Percentiles rank a stretch among this genome's conserved stretches.
Conservation (phyloP, 2,329 filamentous ascomycete genomes). For the Chrysoporthe puriensis region DNA sequence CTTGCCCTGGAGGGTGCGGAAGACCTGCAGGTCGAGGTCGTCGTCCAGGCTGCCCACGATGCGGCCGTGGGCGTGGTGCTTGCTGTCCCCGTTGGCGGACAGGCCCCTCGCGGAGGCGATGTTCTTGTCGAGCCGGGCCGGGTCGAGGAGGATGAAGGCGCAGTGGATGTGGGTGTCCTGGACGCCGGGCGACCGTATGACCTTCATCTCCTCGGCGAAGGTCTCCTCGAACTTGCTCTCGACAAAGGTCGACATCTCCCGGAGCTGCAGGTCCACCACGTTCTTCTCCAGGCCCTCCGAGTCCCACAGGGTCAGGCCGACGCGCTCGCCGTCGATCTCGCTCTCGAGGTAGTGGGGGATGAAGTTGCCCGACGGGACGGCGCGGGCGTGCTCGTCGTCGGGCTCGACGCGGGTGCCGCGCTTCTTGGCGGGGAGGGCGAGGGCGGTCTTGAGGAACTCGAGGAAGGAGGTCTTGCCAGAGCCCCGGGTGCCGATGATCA, state of each 20-base stretch:
- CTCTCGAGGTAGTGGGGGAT: slow-evolving; percentile 90
- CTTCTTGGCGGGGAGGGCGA: slow-evolving; percentile 83
- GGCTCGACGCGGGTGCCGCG: slow-evolving; percentile 60
- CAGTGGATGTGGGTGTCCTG: slow-evolving; percentile 98
- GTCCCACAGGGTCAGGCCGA: slow-evolving; percentile 95
- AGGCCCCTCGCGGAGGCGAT: slow-evolving; percentile 67
- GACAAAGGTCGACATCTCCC: slow-evolving; percentile 88
- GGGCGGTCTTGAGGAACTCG: slow-evolving; percentile 86
- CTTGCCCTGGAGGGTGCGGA: slow-evolving; percentile 87
- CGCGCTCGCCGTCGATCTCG: slow-evolving; percentile 87
- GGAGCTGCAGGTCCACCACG: slow-evolving; percentile 89
- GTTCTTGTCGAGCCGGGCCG: slow-evolving; percentile 81
- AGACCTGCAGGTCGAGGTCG: slow-evolving; percentile 85
- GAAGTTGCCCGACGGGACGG: slow-evolving; percentile 69
- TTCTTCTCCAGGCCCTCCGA: slow-evolving; percentile 94
- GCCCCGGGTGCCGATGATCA: slow-evolving; percentile 85
- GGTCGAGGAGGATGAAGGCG: slow-evolving; percentile 90
- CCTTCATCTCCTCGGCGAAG: slow-evolving; percentile 96
- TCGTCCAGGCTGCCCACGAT: slow-evolving; percentile 77
- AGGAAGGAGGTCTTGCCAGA: slow-evolving; percentile 97
- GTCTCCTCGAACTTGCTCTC: slow-evolving; percentile 99
- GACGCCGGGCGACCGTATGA: slow-evolving; percentile 87
- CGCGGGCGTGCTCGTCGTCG: slow-evolving; percentile 60
- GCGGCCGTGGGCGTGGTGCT: slow-evolving; percentile 46
- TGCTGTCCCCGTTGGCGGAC: slow-evolving; percentile 54